Evolutionary conservation across 139 green algal genomes (phyloP).

Genomic region (Volvox africanus): DNA sequence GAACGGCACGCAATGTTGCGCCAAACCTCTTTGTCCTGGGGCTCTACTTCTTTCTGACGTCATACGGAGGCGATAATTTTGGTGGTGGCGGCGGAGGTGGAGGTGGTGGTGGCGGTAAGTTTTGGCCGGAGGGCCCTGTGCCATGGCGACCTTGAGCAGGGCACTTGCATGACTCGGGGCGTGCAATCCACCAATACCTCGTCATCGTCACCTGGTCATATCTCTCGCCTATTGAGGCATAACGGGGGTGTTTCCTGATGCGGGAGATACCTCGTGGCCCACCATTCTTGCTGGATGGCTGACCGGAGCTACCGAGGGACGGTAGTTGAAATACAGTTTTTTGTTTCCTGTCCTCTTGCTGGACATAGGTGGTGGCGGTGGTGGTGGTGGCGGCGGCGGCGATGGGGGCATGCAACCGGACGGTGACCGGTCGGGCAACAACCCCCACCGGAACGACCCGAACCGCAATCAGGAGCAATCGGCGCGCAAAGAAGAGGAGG

Average conservation of each 20-base stretch:
- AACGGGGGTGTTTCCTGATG: too few species aligned
- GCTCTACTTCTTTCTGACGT: constrained; percentile 62
- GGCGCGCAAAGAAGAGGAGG: not conserved
- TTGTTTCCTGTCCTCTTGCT: not conserved
- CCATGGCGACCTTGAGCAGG: too few species aligned
- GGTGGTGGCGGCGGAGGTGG: constrained; percentile 29
- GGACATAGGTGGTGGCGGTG: not conserved
- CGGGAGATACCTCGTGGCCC: too few species aligned
- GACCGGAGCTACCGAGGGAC: too few species aligned
- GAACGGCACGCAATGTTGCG: constrained; percentile 60
- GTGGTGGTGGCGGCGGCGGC: not conserved
- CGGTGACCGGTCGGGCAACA: not conserved
- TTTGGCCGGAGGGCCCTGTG: not conserved
- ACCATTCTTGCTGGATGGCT: too few species aligned
- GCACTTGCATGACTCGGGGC: too few species aligned
- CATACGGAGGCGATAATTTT: constrained; percentile 60
- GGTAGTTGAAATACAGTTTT: not conserved
- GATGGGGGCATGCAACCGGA: constrained; percentile 12
- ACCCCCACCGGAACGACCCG: not conserved
- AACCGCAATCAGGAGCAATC: not conserved
- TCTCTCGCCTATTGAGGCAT: too few species aligned
- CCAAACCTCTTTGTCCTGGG: constrained; percentile 63
- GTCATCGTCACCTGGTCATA: too few species aligned
- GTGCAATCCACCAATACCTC: too few species aligned
- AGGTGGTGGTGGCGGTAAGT: constrained; percentile 21